Conservation (phyloP, 805 yeast genomes). For the Pichia heedii region DNA sequence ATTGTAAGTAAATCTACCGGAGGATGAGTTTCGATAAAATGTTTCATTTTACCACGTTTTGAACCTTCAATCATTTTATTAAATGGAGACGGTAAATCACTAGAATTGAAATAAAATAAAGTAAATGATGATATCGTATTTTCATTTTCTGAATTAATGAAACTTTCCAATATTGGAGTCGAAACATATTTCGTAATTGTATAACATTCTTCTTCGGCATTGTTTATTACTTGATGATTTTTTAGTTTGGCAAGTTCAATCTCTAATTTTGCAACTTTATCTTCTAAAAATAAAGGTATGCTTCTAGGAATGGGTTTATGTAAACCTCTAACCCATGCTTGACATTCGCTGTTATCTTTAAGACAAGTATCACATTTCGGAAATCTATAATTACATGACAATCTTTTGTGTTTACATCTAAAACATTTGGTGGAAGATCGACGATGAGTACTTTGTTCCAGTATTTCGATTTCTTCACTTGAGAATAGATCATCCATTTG, state of each 20-base stretch:
- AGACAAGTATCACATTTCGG: slow-evolving; percentile 9
- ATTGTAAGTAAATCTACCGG: slow-evolving; percentile 9
- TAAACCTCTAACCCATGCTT: slow-evolving; percentile 9
- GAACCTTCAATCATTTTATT: slow-evolving; percentile 2
- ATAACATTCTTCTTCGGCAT: slow-evolving; percentile 7
- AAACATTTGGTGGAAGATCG: slow-evolving; percentile 9
- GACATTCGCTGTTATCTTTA: slow-evolving; percentile 3
- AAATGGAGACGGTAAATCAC: slow-evolving; percentile 11
- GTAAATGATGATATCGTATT: not conserved
- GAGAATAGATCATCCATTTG: slow-evolving; percentile 8
- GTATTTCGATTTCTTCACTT: not conserved
- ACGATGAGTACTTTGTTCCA: not conserved
- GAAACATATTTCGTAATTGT: slow-evolving; percentile 7
- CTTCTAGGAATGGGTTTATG: slow-evolving; percentile 8
- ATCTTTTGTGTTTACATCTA: slow-evolving; percentile 8
- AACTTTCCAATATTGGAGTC: slow-evolving; percentile 4
- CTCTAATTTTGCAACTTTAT: slow-evolving; percentile 9
- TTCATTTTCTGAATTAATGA: slow-evolving; percentile 5
- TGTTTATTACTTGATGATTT: slow-evolving; percentile 3
- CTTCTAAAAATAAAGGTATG: slow-evolving; percentile 4
- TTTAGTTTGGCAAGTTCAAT: slow-evolving; percentile 4
- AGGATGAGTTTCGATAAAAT: slow-evolving; percentile 8
- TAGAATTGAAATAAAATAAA: slow-evolving; percentile 7
- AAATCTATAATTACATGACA: slow-evolving; percentile 7
- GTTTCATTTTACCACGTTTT: slow-evolving; percentile 6